Percentiles rank a stretch among this genome's conserved stretches.
phyloP scores from a whole-genome alignment of 352 stramenopile species.

The Phytophthora fragariae region DNA sequence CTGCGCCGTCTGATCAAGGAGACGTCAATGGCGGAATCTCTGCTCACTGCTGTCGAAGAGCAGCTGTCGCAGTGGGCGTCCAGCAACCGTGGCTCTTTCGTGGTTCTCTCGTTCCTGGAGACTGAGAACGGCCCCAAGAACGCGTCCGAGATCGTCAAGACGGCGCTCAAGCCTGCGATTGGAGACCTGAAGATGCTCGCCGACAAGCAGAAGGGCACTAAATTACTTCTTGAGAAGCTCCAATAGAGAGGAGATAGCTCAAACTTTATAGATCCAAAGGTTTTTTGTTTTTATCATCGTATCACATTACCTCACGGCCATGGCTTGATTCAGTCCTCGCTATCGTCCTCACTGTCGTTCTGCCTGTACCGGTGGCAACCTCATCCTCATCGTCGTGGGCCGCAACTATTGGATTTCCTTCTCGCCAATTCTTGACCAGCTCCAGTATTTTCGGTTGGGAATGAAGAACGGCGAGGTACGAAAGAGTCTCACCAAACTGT shows the following conservation, averaged over 20 bases:
- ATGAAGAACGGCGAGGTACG: conserved; percentile 57
- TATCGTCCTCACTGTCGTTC: conserved; percentile 33
- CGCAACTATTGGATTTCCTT: conserved; percentile 44
- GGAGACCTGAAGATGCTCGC: conserved; percentile 66
- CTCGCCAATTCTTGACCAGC: conserved; percentile 53
- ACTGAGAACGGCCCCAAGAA: conserved; percentile 61
- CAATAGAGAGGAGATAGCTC: conserved; percentile 49
- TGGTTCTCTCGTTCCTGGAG: conserved; percentile 85
- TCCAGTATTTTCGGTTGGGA: conserved; percentile 43
- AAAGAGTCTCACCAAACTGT: conserved; percentile 68
- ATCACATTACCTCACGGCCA: background rate
- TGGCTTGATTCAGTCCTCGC: conserved; percentile 25
- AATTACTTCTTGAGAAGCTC: conserved; percentile 88
- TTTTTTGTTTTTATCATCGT: conserved; percentile 31
- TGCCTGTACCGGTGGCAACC: conserved; percentile 18
- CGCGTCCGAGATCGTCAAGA: conserved; percentile 58
- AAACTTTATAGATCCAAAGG: conserved; percentile 52
- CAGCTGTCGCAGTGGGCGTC: conserved; percentile 60
- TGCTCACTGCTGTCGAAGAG: conserved; percentile 63
- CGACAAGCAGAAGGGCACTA: conserved; percentile 74
- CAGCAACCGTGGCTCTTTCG: conserved; percentile 85
- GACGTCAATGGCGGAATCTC: conserved; percentile 54
- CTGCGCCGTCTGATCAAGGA: conserved; percentile 85
- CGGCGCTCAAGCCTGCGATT: conserved; percentile 68
- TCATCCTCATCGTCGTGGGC: conserved; percentile 23